Base-by-base conservation (phyloP, 2,329 filamentous ascomycete species). In the Pseudofabraea citricarpa region DNA sequence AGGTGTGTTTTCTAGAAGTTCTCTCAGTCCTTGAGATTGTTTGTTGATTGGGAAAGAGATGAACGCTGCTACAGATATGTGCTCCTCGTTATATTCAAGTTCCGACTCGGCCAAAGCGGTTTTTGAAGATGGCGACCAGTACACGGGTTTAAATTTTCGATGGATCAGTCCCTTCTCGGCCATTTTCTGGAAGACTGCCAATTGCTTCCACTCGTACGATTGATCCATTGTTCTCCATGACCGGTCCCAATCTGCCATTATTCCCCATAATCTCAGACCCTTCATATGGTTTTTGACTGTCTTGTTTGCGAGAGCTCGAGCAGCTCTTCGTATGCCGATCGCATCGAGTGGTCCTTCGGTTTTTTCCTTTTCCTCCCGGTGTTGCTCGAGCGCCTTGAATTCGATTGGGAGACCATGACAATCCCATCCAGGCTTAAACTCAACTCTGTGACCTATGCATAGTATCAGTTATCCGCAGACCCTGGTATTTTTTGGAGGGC, bases 321-420 rank as follows among this genome's bases (percentile, higher is more conserved):
- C 87, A 1, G 75, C 73, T 43, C 73, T 65, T 18, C 87, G 77
- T 47, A 90, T 77, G 49, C 78, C 74, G 39, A 80, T 68, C 1
- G 79, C 19, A 65, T 70, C 58, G 73, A 71, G 37, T 56, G 59
- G 48, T 18, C 66, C 58, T n/a, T 66, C 60, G 9, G 43, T 45
- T 46, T 54, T 38, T 32, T 54, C 48, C 21, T 37, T 36, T 35
- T 57, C 44, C 26, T 48, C 47, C 27, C 50, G 50, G 16, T 55
- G 44, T 44, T 54, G 57, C 31, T 56, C 62, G 13, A 98, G 75
- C 19, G 90, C 93, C 67, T 97, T 98, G 56, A 97, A 76, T 72
- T 98, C 93, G 59, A 98, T 98, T 1, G 93, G 93, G 38, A 98
- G 75, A 0, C 93, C 93, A 70, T 98, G 93, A 54, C 93, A 98